Base-by-base conservation (phyloP, 371 early-diverging fungal genomes). In the Apophysomyces variabilis region DNA sequence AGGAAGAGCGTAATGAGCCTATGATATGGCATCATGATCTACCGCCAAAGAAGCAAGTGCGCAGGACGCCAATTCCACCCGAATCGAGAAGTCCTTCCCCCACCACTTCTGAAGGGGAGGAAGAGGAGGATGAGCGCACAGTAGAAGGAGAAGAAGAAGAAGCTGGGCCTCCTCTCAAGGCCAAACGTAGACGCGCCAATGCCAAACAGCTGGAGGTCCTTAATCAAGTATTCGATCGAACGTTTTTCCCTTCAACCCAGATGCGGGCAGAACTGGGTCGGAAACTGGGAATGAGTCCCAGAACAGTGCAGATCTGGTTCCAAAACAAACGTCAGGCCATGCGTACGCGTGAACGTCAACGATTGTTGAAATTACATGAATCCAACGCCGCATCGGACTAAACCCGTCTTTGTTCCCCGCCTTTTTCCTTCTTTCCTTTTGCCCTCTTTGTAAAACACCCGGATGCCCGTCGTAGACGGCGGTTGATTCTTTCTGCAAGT, bases 261-360 rank as follows among this genome's bases (percentile, higher is more conserved):
- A 83, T 93, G 75, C 88, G 99, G 58, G 88, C 90, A 65, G 87
- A 91, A 61, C 85, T 99, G 13, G 94, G 94, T 38, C 86, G 87
- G 60, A 89, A 95, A 68, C 85, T 96, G 57, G 89, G 91, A 56
- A 98, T 98, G 97, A 94, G 78, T 57, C 75, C 76, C 75, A 37
- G 85, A 78, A 89, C 92, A 14, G 93, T 97, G 5, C 95, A 98
- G 75, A 93, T 96, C 57, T 96, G 98, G 98, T 98, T 98, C 78
- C 98, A 98, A 76, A 98, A 98, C 80, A 87, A 93, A 66, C 87
- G 98, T 36, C 90, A 90, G 68, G 81, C 84, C 60, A 80, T 80
- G 71, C 73, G 90, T 66, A 75, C 89, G 72, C 73, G 77, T 80
- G 78, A 83, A 76, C 75, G 79, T 16, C 82, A 81, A 64, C 69